Evolutionary conservation across 1,139 yeast genomes (phyloP).

Genomic region (Spencermartinsiella ligniputridi): DNA sequence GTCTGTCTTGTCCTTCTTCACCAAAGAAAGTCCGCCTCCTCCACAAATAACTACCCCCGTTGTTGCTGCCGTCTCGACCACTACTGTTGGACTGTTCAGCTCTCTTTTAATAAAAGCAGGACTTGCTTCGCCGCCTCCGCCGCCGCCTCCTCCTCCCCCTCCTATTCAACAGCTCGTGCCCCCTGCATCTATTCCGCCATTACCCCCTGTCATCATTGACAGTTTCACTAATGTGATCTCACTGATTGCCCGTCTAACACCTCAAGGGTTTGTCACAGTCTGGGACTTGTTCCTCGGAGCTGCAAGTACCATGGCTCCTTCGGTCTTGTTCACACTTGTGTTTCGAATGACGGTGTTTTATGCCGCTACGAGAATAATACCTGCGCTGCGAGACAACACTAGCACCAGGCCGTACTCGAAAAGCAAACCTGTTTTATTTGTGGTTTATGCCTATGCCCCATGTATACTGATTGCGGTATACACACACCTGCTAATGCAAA

Average conservation of each 20-base stretch:
- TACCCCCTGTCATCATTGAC: slow-evolving; percentile 36
- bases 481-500: slow-evolving; percentile 84
- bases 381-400: slow-evolving; percentile 35
- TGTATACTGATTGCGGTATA: slow-evolving; percentile 91
- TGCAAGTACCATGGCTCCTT: slow-evolving; percentile 70
- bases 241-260: slow-evolving; percentile 42
- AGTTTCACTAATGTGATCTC: slow-evolving; percentile 39
- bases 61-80: slow-evolving; percentile 15
- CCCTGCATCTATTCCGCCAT: slow-evolving; percentile 26
- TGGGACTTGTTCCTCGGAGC: slow-evolving; percentile 68
- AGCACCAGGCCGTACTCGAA: slow-evolving; percentile 16
- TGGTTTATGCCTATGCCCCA: slow-evolving; percentile 85
- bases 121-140: slow-evolving; percentile 18
- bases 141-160: slow-evolving; percentile 24
- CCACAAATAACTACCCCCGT: slow-evolving; percentile 15
- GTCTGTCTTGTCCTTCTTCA: slow-evolving; percentile 26
- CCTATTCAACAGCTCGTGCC: slow-evolving; percentile 12
- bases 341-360: slow-evolving; percentile 84
- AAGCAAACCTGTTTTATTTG: slow-evolving; percentile 36
- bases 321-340: slow-evolving; percentile 74
- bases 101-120: slow-evolving; percentile 3
- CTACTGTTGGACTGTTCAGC: slow-evolving; percentile 1
- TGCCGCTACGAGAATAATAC: slow-evolving; percentile 91
- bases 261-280: slow-evolving; percentile 51
- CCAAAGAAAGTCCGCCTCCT: slow-evolving; percentile 5